These are phyloP conservation scores for Turritis glabra DNA, from an alignment of 345 rosid genomes.

Conservation along the genomic window DNA sequence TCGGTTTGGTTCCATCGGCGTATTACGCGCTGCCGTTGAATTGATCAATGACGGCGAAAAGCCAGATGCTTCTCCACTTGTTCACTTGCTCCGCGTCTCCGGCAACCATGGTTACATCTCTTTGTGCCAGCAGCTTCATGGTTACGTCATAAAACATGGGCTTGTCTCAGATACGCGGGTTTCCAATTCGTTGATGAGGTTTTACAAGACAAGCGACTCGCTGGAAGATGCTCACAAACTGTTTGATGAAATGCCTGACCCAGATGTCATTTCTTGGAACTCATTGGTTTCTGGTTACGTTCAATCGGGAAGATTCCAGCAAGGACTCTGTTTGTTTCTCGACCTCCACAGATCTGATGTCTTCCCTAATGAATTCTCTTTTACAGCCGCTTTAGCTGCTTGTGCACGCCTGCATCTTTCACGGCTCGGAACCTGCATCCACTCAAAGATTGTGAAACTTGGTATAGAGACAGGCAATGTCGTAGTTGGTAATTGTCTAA, in stretches of 20 bases:
- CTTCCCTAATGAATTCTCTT: constrained; percentile 58
- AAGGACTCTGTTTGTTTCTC: constrained; percentile 55
- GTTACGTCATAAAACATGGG: constrained; percentile 59
- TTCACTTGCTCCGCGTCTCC: constrained; percentile 57
- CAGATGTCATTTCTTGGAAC: constrained; percentile 77
- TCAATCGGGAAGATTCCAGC: constrained; percentile 49
- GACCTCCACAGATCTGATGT: constrained; percentile 52
- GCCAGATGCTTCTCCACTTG: constrained; percentile 45
- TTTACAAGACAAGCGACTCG: constrained; percentile 43
- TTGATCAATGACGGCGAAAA: constrained; percentile 42
- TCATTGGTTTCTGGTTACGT: constrained; percentile 62
- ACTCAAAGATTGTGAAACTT: constrained; percentile 58
- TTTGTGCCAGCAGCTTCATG: constrained; percentile 63
- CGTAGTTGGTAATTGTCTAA: constrained; percentile 65
- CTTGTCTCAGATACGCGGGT: constrained; percentile 52
- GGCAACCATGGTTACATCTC: constrained; percentile 47
- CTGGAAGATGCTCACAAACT: constrained; percentile 45
- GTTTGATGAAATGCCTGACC: constrained; percentile 80
- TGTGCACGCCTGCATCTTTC: constrained; percentile 49
- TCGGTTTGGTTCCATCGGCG: constrained; percentile 34
- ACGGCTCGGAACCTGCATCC: constrained; percentile 52
- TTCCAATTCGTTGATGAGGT: constrained; percentile 56
- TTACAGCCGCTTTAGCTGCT: constrained; percentile 64
- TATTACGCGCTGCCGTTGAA: constrained; percentile 37
- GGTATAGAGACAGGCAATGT: constrained; percentile 49